phyloP scores from a whole-genome alignment of 2,329 filamentous ascomycete genomes.

The Lasiodiplodia gonubiensis region DNA sequence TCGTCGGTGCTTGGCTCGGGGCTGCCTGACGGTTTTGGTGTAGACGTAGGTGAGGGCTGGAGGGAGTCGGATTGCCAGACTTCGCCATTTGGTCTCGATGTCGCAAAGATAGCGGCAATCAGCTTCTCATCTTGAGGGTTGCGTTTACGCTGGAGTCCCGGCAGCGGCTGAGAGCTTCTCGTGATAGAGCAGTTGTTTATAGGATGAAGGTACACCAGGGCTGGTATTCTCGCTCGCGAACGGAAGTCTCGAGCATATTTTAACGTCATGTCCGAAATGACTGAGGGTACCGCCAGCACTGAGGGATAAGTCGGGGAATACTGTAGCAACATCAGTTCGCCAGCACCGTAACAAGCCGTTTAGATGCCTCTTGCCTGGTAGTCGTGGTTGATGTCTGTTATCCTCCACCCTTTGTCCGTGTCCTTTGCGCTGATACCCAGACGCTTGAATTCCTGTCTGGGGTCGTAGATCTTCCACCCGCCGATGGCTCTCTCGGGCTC shows the following conservation, averaged over 20 bases:
- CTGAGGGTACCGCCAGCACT: slow-evolving; percentile 80
- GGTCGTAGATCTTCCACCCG: slow-evolving; percentile 85
- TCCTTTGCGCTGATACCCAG: slow-evolving; percentile 86
- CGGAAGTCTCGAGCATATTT: slow-evolving; percentile 92
- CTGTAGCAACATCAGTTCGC: slow-evolving; percentile 34
- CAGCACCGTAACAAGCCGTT: too few species aligned
- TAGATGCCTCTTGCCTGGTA: slow-evolving; percentile 62
- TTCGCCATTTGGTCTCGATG: slow-evolving; percentile 51
- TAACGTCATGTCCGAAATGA: slow-evolving; percentile 94
- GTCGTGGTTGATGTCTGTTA: slow-evolving; percentile 87
- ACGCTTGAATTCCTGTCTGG: slow-evolving; percentile 81
- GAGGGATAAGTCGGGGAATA: slow-evolving; percentile 94
- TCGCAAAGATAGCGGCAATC: slow-evolving; percentile 88
- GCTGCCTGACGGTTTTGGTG: slow-evolving; percentile 38
- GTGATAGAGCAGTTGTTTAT: slow-evolving; percentile 98
- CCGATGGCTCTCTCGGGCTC: slow-evolving; percentile 74
- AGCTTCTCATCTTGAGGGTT: slow-evolving; percentile 96
- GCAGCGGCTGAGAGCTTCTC: slow-evolving; percentile 87
- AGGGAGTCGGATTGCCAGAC: slow-evolving; percentile 13
- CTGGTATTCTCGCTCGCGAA: slow-evolving; percentile 86
- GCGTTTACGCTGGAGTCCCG: slow-evolving; percentile 83
- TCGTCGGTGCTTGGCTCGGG: slow-evolving; percentile 44
- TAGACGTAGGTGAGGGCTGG: slow-evolving; percentile 28
- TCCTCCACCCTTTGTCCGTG: slow-evolving; percentile 81
- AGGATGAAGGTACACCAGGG: slow-evolving; percentile 91